Evolutionary conservation across 73 alveolate genomes (phyloP).

Genomic region (Paraurostyla sp.): DNA sequence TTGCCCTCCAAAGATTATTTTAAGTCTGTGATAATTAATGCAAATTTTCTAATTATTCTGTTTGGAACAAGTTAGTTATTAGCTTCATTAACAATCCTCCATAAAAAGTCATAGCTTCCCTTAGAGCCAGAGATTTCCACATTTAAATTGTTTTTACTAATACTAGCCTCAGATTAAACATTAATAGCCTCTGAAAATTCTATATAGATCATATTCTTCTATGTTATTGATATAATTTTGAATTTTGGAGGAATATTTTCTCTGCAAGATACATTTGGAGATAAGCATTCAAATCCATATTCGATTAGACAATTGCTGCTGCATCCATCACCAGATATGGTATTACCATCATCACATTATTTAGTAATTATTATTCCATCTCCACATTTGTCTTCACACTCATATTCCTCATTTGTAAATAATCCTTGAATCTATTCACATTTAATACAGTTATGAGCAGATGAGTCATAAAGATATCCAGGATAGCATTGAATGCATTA

Average conservation of each 20-base stretch:
- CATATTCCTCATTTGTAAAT: slow-evolving; percentile 12
- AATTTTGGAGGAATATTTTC: slow-evolving; percentile 9
- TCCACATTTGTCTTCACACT: slow-evolving; percentile 25
- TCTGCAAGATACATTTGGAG: background rate
- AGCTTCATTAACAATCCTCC: background rate
- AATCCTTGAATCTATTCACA: background rate
- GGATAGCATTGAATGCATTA: background rate
- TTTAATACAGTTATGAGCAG: background rate
- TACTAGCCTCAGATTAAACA: background rate
- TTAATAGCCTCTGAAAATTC: slow-evolving; percentile 18
- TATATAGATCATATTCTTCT: background rate
- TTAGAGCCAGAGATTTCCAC: background rate
- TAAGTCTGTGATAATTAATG: background rate
- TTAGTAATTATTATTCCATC: background rate
- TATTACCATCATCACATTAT: slow-evolving; percentile 18
- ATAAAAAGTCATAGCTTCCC: background rate
- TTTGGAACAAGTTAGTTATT: background rate
- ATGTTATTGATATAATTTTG: background rate
- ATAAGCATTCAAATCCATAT: slow-evolving; percentile 8
- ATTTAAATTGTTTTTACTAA: background rate
- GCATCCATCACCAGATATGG: slow-evolving; percentile 24
- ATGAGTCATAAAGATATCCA: background rate
- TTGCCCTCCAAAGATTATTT: background rate
- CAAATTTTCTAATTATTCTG: background rate
- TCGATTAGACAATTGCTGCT: background rate